Base-by-base conservation (phyloP, 2,329 filamentous ascomycete species). In the Teratosphaeria epicoccoides region DNA sequence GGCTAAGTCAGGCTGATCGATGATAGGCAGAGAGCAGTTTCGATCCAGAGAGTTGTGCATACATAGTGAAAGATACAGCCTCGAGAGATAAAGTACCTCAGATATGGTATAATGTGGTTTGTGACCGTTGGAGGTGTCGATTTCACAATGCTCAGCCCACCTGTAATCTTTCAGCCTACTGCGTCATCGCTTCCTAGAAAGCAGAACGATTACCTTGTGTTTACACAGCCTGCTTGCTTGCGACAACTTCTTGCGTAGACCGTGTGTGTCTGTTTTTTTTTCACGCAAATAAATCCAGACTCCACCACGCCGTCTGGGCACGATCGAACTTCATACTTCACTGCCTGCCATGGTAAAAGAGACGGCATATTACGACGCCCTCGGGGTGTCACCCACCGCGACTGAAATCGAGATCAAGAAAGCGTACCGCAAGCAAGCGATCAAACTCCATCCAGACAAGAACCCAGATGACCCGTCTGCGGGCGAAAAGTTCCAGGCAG, bases 401-500 rank as follows among this genome's bases (percentile, higher is more conserved):
- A 79, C 83, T 26, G 88, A 95, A 71, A 91, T 96, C 67, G 91
- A 97, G 59, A 95, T 98, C 70, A 97, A 96, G 71, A 98, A 97
- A 70, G 93, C 83, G 53, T 95, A 95, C 71, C 80, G 87, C 57
- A 95, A 95, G 77, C 80, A 83, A 25, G 93, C 93, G 61, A 96
- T 97, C 70, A 81, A 90, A 61, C 88, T 95, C 64, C 91, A 96
- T 70, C 88, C 88, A 88, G 93, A 98, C 75, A 98, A 98, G 77
- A 98, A 98, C 71, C 93, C 91, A 52, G 88, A 90, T 65, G 93
- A 98, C 68, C 90, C 93, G 59, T 88, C 85, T 23, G 93, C 93
- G 33, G 88, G 95, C 73, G 87, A 84, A 66, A 91, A 90, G 70
- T 98, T 98, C 72, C 93, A 98, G 74, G 83, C 81, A 54, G 83